Evolutionary conservation across 2,329 filamentous ascomycete genomes (phyloP).

Genomic region (Cercospora citrullina): DNA sequence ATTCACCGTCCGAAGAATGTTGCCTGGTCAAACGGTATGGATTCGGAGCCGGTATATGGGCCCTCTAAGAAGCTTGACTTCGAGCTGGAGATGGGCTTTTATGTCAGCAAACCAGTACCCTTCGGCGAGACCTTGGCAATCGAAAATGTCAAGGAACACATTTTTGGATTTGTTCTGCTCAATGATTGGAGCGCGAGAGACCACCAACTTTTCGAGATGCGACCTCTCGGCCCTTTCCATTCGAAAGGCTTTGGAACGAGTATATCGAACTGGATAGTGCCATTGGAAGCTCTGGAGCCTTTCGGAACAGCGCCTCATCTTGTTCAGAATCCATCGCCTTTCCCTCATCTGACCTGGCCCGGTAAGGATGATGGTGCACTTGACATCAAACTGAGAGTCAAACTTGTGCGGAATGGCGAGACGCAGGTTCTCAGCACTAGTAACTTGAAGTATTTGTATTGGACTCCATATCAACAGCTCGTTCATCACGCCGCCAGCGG

Average conservation of each 20-base stretch:
- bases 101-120: slow-evolving; percentile 46
- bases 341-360: slow-evolving; percentile 34
- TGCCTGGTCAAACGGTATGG: slow-evolving; percentile 29
- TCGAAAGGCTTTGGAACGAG: slow-evolving; percentile 61
- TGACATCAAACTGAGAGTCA: slow-evolving; percentile 37
- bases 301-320: slow-evolving; percentile 35
- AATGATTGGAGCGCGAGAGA: slow-evolving; percentile 63
- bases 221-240: slow-evolving; percentile 61
- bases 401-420: slow-evolving; percentile 31
- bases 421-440: slow-evolving; percentile 29
- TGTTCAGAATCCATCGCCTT: slow-evolving; percentile 33
- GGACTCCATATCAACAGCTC: slow-evolving; percentile 50
- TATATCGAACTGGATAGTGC: slow-evolving; percentile 63
- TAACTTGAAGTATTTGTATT: slow-evolving; percentile 46
- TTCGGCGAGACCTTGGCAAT: slow-evolving; percentile 44
- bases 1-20: slow-evolving; percentile 53
- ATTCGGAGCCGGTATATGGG: slow-evolving; percentile 44
- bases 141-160: slow-evolving; percentile 52
- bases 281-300: slow-evolving; percentile 57
- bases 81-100: slow-evolving; percentile 51
- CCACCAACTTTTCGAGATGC: slow-evolving; percentile 63
- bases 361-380: slow-evolving; percentile 29
- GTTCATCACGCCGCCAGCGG: slow-evolving; percentile 48
- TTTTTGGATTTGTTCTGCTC: slow-evolving; percentile 63
- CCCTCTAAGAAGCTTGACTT: slow-evolving; percentile 48